These are phyloP conservation scores for Metschnikowia reukaufii DNA, from an alignment of 805 yeast genomes.

Conservation along the genomic window DNA sequence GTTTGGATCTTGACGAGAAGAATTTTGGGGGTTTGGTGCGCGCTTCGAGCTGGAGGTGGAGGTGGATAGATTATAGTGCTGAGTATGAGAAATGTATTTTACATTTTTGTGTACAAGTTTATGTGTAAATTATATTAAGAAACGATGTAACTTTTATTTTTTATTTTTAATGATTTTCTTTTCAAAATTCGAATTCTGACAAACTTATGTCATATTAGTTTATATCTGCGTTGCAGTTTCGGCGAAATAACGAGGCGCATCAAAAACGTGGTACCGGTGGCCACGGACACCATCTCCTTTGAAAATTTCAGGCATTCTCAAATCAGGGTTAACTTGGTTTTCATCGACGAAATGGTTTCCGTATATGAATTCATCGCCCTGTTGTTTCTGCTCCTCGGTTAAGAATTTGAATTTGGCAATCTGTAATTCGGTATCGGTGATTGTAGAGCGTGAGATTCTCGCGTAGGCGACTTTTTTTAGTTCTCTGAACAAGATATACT, in stretches of 20 bases:
- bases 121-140: no score
- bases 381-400: constrained; percentile 32
- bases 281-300: constrained; percentile 92
- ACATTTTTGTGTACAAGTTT: no score
- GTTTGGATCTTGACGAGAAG: background rate
- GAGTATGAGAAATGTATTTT: no score
- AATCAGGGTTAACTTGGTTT: constrained; percentile 53
- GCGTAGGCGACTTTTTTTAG: constrained; percentile 91
- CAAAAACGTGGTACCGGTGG: constrained; percentile 91
- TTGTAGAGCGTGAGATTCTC: constrained; percentile 86
- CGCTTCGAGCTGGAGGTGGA: constrained; percentile 6
- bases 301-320: constrained; percentile 76
- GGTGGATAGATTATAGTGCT: no score
- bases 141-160: no score
- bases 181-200: no score
- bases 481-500: constrained; percentile 86
- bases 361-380: constrained; percentile 44
- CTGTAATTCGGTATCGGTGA: constrained; percentile 96
- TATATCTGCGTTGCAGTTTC: constrained; percentile 18
- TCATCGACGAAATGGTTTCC: constrained; percentile 59
- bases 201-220: no score
- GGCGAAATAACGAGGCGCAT: constrained; percentile 82
- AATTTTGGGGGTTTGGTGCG: constrained; percentile 5
- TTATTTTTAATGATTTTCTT: no score
- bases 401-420: constrained; percentile 83